phyloP scores from a whole-genome alignment of 1,284 basidiomycete genomes.

The Ganoderma sp. region DNA sequence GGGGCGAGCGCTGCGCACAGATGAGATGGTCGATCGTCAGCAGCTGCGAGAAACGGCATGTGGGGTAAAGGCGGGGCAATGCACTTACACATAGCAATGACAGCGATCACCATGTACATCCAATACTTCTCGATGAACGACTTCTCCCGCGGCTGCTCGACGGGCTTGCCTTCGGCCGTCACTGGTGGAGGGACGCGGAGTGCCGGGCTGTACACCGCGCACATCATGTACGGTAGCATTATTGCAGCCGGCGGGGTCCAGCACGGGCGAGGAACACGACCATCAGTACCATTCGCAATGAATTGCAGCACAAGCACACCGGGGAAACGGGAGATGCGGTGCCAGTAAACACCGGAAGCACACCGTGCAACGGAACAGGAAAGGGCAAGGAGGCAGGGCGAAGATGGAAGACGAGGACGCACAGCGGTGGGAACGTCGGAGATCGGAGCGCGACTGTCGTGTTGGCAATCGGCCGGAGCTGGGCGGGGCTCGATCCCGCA shows the following conservation, averaged over 20 bases:
- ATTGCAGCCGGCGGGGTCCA: conserved; percentile 11
- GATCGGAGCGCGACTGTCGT: conserved; percentile 58
- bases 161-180: conserved; percentile 67
- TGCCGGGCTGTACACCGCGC: conserved; percentile 55
- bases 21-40: conserved; percentile 15
- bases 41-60: neutral
- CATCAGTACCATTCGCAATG: conserved; percentile 5
- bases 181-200: conserved; percentile 70
- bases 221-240: conserved; percentile 1
- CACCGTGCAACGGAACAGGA: conserved; percentile 1
- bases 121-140: conserved; percentile 89
- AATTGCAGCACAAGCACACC: conserved; percentile 4
- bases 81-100: conserved; percentile 65
- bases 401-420: conserved; percentile 37
- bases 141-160: conserved; percentile 67
- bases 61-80: conserved; percentile 3
- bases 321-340: conserved; percentile 3
- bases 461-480: conserved; percentile 50
- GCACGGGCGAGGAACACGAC: conserved; percentile 1
- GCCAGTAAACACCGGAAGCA: neutral
- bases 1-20: conserved; percentile 26
- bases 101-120: conserved; percentile 73
- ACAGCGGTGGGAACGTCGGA: conserved; percentile 63
- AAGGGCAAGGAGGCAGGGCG: neutral
- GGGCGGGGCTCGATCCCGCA: conserved; percentile 38